These are phyloP conservation scores for Ascochyta koolunga DNA, from an alignment of 2,329 filamentous ascomycete genomes.

Conservation along the genomic window DNA sequence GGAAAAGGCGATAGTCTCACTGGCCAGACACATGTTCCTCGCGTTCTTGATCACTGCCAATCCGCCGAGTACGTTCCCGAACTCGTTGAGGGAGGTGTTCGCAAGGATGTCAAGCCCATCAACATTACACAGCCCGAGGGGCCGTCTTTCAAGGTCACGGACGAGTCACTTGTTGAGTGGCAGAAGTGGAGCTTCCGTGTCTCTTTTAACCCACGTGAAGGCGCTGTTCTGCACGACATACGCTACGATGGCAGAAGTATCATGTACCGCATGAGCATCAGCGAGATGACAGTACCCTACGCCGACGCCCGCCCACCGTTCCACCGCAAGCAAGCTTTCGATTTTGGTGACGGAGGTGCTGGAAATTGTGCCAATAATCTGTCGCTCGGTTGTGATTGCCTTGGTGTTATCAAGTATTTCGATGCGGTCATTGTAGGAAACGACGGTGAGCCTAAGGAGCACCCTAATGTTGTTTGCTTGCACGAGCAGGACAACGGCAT, in stretches of 20 bases:
- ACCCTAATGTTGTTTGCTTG: slow-evolving; percentile 69
- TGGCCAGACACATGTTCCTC: slow-evolving; percentile 47
- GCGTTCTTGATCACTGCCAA: slow-evolving; percentile 56
- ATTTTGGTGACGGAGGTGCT: slow-evolving; percentile 72
- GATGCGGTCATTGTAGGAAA: slow-evolving; percentile 61
- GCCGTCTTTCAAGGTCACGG: slow-evolving; percentile 65
- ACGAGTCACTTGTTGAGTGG: slow-evolving; percentile 54
- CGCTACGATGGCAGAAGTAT: slow-evolving; percentile 69
- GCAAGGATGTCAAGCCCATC: slow-evolving; percentile 66
- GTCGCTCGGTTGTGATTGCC: slow-evolving; percentile 69
- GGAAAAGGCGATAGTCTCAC: slow-evolving; percentile 46
- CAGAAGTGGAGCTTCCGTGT: slow-evolving; percentile 54
- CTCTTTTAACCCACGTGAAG: slow-evolving; percentile 56
- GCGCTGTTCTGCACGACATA: slow-evolving; percentile 74
- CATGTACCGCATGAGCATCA: slow-evolving; percentile 69
- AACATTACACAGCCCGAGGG: slow-evolving; percentile 75
- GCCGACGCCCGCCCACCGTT: slow-evolving; percentile 68
- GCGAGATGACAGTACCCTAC: slow-evolving; percentile 73
- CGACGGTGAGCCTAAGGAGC: slow-evolving; percentile 60
- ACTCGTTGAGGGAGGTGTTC: slow-evolving; percentile 44
- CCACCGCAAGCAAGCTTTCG: slow-evolving; percentile 74
- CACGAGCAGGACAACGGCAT: slow-evolving; percentile 75
- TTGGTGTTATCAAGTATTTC: slow-evolving; percentile 72
- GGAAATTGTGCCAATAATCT: slow-evolving; percentile 73
- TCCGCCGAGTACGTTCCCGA: slow-evolving; percentile 58